Base-by-base conservation (phyloP, 2,329 filamentous ascomycete species). In the Phyllosticta paracitricarpa region DNA sequence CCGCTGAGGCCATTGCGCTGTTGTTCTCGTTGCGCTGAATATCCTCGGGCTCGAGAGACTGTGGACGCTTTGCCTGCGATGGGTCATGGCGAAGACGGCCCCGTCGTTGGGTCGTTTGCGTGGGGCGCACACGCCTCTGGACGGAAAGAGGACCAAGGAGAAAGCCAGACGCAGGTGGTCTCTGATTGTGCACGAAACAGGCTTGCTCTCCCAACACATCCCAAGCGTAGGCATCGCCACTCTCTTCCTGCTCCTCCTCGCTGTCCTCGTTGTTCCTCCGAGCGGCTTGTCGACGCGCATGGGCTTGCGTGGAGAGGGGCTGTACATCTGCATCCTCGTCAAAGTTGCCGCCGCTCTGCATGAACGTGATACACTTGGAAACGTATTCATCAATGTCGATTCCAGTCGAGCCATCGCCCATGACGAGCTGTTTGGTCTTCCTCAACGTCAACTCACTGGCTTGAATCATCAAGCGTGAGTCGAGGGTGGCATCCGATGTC, bases 361-460 rank as follows among this genome's bases (percentile, higher is more conserved):
- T 97, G 71, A 89, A 97, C 3, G 83, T 84, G 63, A 95, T 91
- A 72, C 89, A 93, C 73, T 95, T 96, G 0, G 89, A 89, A 14
- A 97, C 84, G 69, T 97, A 95, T 68, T 96, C 89, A 64, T 97
- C 92, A 0, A 95, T 81, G 69, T 97, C 92, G 24, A 99, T 77
- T 7, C 91, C 90, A 57, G 88, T 85, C 2, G 84, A 84, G 1
- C 82, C 77, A 67, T 88, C 87, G 6, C 91, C 91, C 30, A 90
- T 80, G 1, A 88, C 85, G 26, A 95, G 80, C 58, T 87, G 85
- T 53, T 87, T 80, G 0, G 90, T 87, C 70, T 91, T 91, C 67
- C 89, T 89, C 68, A 88, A 87, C 0, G 89, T 87, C 4, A 95
- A 75, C 65, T 97, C 91, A 4, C 89, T 89, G 0, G 89, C 86